Percentiles rank a stretch among this genome's conserved stretches.
Evolutionary conservation across 345 rosid species (phyloP).

Genomic region (Atalantia buxifolia): DNA sequence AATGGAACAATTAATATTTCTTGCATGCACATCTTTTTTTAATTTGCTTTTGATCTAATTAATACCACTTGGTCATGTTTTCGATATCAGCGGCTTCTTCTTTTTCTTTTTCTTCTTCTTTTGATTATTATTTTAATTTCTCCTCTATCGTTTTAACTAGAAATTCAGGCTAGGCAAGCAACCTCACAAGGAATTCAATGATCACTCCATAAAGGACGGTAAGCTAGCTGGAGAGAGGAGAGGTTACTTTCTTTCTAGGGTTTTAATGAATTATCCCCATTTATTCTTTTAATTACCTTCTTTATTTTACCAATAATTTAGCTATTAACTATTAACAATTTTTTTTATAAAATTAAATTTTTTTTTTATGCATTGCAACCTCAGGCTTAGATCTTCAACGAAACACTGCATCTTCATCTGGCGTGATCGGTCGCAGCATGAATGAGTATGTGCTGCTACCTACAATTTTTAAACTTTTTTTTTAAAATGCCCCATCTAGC

Average conservation of each 20-base stretch:
- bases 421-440: constrained; percentile 87
- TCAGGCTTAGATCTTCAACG: constrained; percentile 85
- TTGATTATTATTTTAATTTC: constrained; percentile 8
- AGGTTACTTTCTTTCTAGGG: constrained; percentile 40
- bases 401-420: constrained; percentile 81
- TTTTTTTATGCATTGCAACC: constrained; percentile 29
- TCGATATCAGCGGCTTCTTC: constrained; percentile 13
- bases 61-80: constrained; percentile 8
- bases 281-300: background rate
- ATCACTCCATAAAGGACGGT: constrained; percentile 95
- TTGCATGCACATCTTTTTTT: background rate
- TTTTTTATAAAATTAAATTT: background rate
- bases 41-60: too few relatives aligned
- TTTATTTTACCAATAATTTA: background rate
- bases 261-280: constrained; percentile 4
- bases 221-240: constrained; percentile 20
- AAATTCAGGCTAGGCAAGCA: constrained; percentile 99
- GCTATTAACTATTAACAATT: background rate
- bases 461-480: background rate
- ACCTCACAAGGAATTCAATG: constrained; percentile 97
- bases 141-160: constrained; percentile 28
- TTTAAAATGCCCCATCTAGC: background rate
- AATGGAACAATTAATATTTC: constrained; percentile 22
- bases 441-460: constrained; percentile 62
- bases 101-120: constrained; percentile 14